phyloP scores from a whole-genome alignment of 495 filamentous ascomycete genomes.

The Emericellopsis terricola region DNA sequence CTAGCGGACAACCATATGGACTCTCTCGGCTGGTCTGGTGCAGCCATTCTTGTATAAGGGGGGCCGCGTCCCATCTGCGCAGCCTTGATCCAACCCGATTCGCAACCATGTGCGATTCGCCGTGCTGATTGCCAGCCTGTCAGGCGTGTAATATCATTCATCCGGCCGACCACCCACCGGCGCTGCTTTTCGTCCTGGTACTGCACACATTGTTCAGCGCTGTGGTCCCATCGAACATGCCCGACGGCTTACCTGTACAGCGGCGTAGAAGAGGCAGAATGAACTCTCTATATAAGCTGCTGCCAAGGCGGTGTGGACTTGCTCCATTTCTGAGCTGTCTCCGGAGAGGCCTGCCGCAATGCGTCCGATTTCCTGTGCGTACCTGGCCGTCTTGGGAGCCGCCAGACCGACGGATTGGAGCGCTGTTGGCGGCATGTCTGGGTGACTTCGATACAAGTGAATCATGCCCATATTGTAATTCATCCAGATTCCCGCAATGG shows the following conservation, averaged over 20 bases:
- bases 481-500: conserved; percentile 70
- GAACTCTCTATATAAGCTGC: conserved; percentile 64
- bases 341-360: conserved; percentile 69
- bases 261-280: conserved; percentile 72
- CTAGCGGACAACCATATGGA: conserved; percentile 22
- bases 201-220: conserved; percentile 22
- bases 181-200: conserved; percentile 56
- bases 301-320: conserved; percentile 64
- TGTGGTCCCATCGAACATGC: too few species aligned
- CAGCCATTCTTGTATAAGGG: too few species aligned
- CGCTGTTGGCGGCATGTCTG: conserved; percentile 78
- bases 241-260: conserved; percentile 33
- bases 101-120: conserved; percentile 67
- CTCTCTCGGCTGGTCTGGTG: conserved; percentile 13
- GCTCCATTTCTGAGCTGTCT: conserved; percentile 31
- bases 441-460: conserved; percentile 58
- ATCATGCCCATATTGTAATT: conserved; percentile 72
- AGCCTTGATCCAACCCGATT: conserved; percentile 60
- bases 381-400: conserved; percentile 45
- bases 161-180: conserved; percentile 51
- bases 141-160: conserved; percentile 56
- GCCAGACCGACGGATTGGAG: conserved; percentile 66
- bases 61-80: conserved; percentile 57
- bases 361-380: conserved; percentile 58
- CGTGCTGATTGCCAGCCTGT: conserved; percentile 77